phyloP scores from a whole-genome alignment of 2,329 filamentous ascomycete species.

The Penicillium sp. region DNA sequence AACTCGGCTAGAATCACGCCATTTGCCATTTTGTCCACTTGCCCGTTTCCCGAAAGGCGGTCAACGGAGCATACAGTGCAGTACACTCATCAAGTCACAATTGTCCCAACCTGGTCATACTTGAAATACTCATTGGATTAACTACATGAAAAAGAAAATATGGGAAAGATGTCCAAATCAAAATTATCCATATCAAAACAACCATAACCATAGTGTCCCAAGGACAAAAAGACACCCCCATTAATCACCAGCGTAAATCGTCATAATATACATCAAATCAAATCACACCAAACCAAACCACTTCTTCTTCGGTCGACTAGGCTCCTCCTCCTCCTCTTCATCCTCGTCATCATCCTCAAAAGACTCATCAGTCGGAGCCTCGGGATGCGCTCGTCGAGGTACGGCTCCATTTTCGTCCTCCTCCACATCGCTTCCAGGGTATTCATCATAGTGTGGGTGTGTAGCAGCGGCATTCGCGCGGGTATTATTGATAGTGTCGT shows the following conservation, averaged over 20 bases:
- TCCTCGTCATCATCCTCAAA: constrained; percentile 27
- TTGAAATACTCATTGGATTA: background rate
- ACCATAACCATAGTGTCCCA: constrained; percentile 23
- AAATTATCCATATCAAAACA: constrained; percentile 10
- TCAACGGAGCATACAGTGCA: background rate
- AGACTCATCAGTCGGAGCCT: constrained; percentile 18
- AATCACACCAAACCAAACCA: constrained; percentile 36
- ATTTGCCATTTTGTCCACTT: background rate
- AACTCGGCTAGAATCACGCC: constrained; percentile 8
- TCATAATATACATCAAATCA: constrained; percentile 32
- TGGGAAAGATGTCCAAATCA: background rate
- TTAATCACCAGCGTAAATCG: constrained; percentile 16
- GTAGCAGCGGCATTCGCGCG: constrained; percentile 32
- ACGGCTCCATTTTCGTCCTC: constrained; percentile 21
- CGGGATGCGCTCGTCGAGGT: constrained; percentile 23
- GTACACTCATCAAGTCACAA: no score
- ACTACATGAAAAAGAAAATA: background rate
- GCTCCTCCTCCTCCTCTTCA: constrained; percentile 31
- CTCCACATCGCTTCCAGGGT: constrained; percentile 33
- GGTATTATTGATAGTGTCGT: constrained; percentile 34
- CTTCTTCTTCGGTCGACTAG: constrained; percentile 37
- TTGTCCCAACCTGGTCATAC: no score
- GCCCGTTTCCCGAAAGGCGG: constrained; percentile 4
- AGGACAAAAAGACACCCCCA: constrained; percentile 9
- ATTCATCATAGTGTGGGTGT: constrained; percentile 30